These are phyloP conservation scores for Holtermanniella nyarrowii DNA, from an alignment of 768 basidiomycete genomes.

Conservation along the genomic window DNA sequence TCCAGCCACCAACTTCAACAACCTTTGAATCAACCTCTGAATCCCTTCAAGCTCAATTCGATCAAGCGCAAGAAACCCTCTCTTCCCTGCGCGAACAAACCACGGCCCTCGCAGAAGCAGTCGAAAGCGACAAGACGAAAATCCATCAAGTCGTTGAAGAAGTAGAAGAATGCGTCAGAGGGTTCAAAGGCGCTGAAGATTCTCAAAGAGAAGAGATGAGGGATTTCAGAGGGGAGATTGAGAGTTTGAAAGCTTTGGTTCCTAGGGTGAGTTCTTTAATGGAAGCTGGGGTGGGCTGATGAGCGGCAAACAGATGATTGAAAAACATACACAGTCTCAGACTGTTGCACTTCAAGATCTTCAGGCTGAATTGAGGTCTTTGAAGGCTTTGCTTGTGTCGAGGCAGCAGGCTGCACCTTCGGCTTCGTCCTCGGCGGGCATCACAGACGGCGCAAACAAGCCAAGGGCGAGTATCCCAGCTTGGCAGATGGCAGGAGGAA, in stretches of 20 bases:
- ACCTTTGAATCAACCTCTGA: conserved; percentile 83
- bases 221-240: conserved; percentile 82
- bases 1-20: conserved; percentile 74
- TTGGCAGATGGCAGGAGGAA: conserved; percentile 59
- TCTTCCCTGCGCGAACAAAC: conserved; percentile 43
- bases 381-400: conserved; percentile 77
- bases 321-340: conserved; percentile 80
- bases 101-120: conserved; percentile 15
- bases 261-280: conserved; percentile 58
- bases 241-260: conserved; percentile 78
- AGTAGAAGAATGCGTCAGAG: conserved; percentile 30
- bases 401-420: conserved; percentile 49
- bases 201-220: conserved; percentile 79
- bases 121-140: conserved; percentile 27
- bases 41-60: conserved; percentile 68
- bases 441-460: not conserved
- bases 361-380: conserved; percentile 85
- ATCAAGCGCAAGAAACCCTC: conserved; percentile 44
- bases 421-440: conserved; percentile 10
- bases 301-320: conserved; percentile 61
- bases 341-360: conserved; percentile 71
- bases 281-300: not conserved
- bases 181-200: conserved; percentile 53
- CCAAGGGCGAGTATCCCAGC: conserved; percentile 54
- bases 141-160: conserved; percentile 27